Evolutionary conservation across 192 early-diverging fungal species (phyloP), one percentile per base, ranked within the genome.

Genomic region (Linnemannia exigua): DNA sequence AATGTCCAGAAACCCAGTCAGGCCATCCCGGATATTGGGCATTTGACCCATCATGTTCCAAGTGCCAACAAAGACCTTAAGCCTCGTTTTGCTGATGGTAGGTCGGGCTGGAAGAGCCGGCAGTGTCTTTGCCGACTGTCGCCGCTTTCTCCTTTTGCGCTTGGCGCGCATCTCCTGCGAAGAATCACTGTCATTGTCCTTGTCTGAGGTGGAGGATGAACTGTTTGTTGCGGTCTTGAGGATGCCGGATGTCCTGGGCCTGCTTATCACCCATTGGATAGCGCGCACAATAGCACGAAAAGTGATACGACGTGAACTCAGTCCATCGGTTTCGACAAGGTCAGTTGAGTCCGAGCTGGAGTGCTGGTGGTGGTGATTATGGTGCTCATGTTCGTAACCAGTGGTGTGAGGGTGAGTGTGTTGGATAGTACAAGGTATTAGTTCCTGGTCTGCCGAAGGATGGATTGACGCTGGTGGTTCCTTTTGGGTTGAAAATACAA

Each of bases 1-100:
- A 14, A 81, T 28, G 12, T 88, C 88, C 12, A 90, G 52, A 44
- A 90, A 90, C 14, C 84, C 81, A 1, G 81, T 80, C 5, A 90
- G 61, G 11, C 88, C 89, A 19, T 88, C 82, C 4, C 52, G 83
- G 31, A 81, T 37, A 31, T 69, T 58, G 2, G 84, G 84, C 68
- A 90, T 74, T 20, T 87, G 84, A 1, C 90, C 90, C 75, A 88
- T 89, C 91, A 92, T 92, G 63, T 92, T 92, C 91, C 91, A 92
- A 16, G 91, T 92, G 35, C 91, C 91, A 16, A 92, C 79, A 82
- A 92, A 92, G 15, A 92, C 83, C 58, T 92, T 92, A 17, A 92
- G 81, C 19, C 89, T 79, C 48, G 87, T 89, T 67, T 70, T 87
- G 6, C 78, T 80, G 66, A 86, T 86, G 9, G 69, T 80, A 3